A percentile compares a stretch with the other conserved stretches of the same genome.
phyloP scores from a whole-genome alignment of 129 eudicot genomes.

The Arctium minus region DNA sequence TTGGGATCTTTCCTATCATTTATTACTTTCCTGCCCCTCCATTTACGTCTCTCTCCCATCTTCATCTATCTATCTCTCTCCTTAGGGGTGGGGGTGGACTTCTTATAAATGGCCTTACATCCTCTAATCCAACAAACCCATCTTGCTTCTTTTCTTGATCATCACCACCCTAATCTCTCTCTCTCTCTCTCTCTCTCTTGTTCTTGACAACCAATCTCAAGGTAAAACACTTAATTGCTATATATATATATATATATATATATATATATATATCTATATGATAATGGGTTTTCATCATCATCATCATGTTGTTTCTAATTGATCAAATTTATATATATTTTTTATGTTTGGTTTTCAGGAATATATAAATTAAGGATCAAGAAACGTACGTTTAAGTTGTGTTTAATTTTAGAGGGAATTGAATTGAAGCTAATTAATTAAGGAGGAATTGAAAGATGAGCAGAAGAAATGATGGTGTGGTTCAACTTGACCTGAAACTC shows the following conservation, averaged over 20 bases:
- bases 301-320: neutral
- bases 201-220: constrained; percentile 19
- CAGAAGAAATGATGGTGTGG: constrained; percentile 40
- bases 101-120: constrained; percentile 53
- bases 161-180: neutral
- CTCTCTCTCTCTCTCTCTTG: constrained; percentile 1
- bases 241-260: neutral
- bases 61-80: constrained; percentile 21
- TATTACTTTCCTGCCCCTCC: constrained; percentile 43
- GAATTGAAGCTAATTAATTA: no score
- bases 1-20: constrained; percentile 48
- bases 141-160: constrained; percentile 20
- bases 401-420: neutral
- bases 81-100: neutral
- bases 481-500: constrained; percentile 68
- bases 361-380: neutral
- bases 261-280: neutral
- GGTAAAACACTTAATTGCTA: constrained; percentile 20
- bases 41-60: constrained; percentile 21
- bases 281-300: constrained; percentile 12
- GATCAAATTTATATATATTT: neutral
- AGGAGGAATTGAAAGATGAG: constrained; percentile 32
- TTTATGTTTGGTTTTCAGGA: constrained; percentile 13
- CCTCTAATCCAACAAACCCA: constrained; percentile 49
- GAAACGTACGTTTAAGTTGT: neutral